Evolutionary conservation across 140 eudicot species (phyloP).

Genomic region (Ambrosia hybrid): DNA sequence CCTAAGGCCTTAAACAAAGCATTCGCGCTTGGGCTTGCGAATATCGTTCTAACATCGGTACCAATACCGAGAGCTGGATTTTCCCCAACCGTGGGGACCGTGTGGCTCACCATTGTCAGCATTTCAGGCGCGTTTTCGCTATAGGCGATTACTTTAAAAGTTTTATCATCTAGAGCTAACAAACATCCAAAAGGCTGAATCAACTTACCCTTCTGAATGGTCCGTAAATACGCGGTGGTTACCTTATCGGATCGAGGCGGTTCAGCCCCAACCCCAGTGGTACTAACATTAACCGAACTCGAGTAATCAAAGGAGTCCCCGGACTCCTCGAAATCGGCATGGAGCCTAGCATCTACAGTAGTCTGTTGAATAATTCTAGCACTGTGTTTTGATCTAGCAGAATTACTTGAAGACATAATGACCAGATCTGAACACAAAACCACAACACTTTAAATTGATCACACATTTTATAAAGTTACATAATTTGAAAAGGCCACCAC

Average conservation of each 20-base stretch:
- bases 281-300: conserved; percentile 59
- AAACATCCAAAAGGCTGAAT: conserved; percentile 94
- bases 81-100: conserved; percentile 93
- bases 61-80: conserved; percentile 76
- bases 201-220: conserved; percentile 82
- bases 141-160: conserved; percentile 74
- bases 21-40: conserved; percentile 77
- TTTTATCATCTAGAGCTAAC: conserved; percentile 86
- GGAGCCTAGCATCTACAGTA: conserved; percentile 79
- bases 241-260: conserved; percentile 67
- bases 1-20: conserved; percentile 80
- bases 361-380: conserved; percentile 81
- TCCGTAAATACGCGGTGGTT: conserved; percentile 83
- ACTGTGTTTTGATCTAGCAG: conserved; percentile 72
- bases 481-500: conserved; percentile 20
- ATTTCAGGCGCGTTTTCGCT: conserved; percentile 94
- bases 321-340: conserved; percentile 87
- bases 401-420: conserved; percentile 67
- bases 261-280: conserved; percentile 25
- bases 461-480: conserved; percentile 15
- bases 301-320: conserved; percentile 86
- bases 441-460: neutral
- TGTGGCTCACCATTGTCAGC: conserved; percentile 87
- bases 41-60: conserved; percentile 74
- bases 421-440: conserved; percentile 36